Evolutionary conservation across 306 rosid species (phyloP).

Genomic region (Cajanus cajan): DNA sequence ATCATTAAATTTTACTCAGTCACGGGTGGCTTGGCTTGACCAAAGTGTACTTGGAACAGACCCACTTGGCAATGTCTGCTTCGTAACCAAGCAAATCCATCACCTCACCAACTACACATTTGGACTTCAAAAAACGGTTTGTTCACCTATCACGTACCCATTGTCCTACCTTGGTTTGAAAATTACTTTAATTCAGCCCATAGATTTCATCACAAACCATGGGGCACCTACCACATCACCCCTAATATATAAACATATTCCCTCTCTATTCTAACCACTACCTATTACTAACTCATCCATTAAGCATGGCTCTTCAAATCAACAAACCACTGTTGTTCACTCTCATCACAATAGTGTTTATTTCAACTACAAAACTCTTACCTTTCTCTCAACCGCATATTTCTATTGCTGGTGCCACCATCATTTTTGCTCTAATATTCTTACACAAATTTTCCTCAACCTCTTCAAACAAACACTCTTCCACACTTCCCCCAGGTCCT

Average conservation of each 20-base stretch:
- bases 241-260: slow-evolving; percentile 5
- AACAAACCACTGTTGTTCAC: slow-evolving; percentile 37
- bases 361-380: slow-evolving; percentile 34
- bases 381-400: slow-evolving; percentile 7
- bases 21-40: neutral
- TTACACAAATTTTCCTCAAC: slow-evolving; percentile 19
- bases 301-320: slow-evolving; percentile 32
- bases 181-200: slow-evolving; percentile 21
- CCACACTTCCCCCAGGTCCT: slow-evolving; percentile 68
- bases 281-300: neutral
- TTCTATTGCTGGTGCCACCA: slow-evolving; percentile 9
- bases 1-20: neutral
- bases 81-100: neutral
- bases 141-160: slow-evolving; percentile 14
- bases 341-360: slow-evolving; percentile 10
- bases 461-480: neutral
- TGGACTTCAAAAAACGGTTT: slow-evolving; percentile 25
- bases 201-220: slow-evolving; percentile 32
- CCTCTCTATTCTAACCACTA: neutral
- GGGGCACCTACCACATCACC: slow-evolving; percentile 22
- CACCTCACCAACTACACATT: slow-evolving; percentile 21
- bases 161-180: slow-evolving; percentile 44
- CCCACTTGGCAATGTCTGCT: neutral
- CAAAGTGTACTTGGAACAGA: neutral
- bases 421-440: slow-evolving; percentile 14